A percentile compares a stretch with the other conserved stretches of the same genome.
These are phyloP conservation scores for Diutina catenulata DNA, from an alignment of 1,139 yeast species.

Conservation along the genomic window DNA sequence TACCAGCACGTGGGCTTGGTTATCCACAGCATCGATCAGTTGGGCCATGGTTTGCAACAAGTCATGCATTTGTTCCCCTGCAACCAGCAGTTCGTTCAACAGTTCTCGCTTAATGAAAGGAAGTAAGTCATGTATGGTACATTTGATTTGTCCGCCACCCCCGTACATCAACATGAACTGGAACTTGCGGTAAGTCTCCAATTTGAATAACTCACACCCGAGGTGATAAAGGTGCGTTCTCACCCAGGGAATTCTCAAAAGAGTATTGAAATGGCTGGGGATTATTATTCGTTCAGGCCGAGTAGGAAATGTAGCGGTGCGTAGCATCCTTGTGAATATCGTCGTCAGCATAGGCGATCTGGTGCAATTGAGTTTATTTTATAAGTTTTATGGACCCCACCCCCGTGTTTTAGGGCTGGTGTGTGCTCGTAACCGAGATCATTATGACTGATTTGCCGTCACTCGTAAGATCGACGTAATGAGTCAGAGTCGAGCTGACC, in stretches of 20 bases:
- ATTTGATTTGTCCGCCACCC: slow-evolving; percentile 1
- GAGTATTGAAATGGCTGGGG: neutral
- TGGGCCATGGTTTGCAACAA: neutral
- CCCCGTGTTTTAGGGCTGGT: no score
- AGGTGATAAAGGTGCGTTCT: slow-evolving; percentile 1
- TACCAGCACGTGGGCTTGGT: neutral
- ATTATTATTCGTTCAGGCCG: no score
- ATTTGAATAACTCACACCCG: slow-evolving; percentile 2
- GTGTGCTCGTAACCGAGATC: no score
- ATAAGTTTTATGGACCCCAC: no score
- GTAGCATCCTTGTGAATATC: no score
- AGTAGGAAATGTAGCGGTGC: no score
- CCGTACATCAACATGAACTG: slow-evolving; percentile 1
- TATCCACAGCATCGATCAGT: neutral
- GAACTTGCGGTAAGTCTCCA: slow-evolving; percentile 3
- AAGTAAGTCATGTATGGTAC: slow-evolving; percentile 1
- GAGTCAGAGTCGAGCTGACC: no score
- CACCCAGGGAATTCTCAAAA: slow-evolving; percentile 2
- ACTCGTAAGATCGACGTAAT: no score
- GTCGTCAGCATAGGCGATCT: no score
- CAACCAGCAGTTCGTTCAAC: neutral
- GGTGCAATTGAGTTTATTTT: no score
- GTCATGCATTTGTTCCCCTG: neutral
- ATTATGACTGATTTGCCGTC: no score
- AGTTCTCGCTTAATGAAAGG: neutral